These are phyloP conservation scores for Kluyveromyces nonfermentans DNA, from an alignment of 805 yeast genomes.

Conservation along the genomic window DNA sequence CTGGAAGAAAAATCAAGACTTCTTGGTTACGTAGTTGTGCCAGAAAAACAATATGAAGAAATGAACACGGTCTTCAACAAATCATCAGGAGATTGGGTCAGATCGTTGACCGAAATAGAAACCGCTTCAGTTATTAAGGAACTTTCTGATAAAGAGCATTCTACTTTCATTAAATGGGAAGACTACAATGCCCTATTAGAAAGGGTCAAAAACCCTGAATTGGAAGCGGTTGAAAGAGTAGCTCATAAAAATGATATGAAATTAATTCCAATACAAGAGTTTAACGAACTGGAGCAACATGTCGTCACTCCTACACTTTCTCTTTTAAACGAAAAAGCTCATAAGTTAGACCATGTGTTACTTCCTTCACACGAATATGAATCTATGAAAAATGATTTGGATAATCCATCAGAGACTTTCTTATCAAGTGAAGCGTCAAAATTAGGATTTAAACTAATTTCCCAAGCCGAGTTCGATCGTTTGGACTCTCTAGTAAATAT, in stretches of 20 bases:
- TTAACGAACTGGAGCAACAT: slow-evolving; percentile 4
- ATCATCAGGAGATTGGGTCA: neutral
- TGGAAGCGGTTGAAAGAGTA: slow-evolving; percentile 6
- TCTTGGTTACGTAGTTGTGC: neutral
- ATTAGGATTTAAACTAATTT: slow-evolving; percentile 7
- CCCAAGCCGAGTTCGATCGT: slow-evolving; percentile 8
- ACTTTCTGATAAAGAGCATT: neutral
- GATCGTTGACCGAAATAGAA: neutral
- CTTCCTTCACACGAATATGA: slow-evolving; percentile 7
- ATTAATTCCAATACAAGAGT: slow-evolving; percentile 9
- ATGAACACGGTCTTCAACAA: neutral
- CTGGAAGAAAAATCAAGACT: slow-evolving; percentile 7
- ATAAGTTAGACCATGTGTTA: slow-evolving; percentile 6
- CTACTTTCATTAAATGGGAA: neutral
- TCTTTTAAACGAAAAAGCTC: slow-evolving; percentile 8
- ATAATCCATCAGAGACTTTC: slow-evolving; percentile 5
- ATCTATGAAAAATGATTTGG: slow-evolving; percentile 7
- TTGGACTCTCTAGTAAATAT: slow-evolving; percentile 4
- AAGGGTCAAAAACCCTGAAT: slow-evolving; percentile 5
- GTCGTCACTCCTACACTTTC: slow-evolving; percentile 10
- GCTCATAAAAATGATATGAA: slow-evolving; percentile 11
- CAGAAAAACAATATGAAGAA: neutral
- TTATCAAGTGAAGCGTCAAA: neutral
- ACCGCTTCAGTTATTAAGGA: neutral
- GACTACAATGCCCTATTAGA: slow-evolving; percentile 6